A percentile compares a stretch with the other conserved stretches of the same genome.
Evolutionary conservation across 106 monocot species (phyloP).

Genomic region (Vanilla planifolia): DNA sequence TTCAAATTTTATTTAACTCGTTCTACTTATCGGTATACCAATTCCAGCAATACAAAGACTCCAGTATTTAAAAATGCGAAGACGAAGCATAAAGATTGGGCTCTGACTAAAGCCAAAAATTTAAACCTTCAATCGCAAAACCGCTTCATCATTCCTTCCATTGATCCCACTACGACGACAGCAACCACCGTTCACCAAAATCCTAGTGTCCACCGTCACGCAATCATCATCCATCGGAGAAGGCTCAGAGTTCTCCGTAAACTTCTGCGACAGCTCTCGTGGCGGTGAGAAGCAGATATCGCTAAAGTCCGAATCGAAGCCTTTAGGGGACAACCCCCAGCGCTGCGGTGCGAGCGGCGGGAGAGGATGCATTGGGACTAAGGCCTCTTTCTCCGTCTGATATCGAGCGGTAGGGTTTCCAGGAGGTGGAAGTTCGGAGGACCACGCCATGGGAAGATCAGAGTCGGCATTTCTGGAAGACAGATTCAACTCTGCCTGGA

Average conservation of each 20-base stretch:
- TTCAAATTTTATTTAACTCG: too few species aligned
- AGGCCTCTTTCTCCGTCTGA: not conserved
- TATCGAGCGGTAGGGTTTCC: not conserved
- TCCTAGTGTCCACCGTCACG: slow-evolving; percentile 5
- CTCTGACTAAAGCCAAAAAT: not conserved
- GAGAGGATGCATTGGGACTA: not conserved
- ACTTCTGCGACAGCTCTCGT: slow-evolving; percentile 46
- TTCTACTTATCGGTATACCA: not conserved
- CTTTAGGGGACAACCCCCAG: not conserved
- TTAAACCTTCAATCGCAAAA: slow-evolving; percentile 49
- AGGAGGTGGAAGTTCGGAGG: slow-evolving; percentile 2
- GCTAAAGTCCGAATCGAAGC: not conserved
- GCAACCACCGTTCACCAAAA: not conserved
- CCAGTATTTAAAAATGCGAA: too few species aligned
- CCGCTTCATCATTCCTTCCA: slow-evolving; percentile 26
- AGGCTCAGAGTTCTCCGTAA: not conserved
- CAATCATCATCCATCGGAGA: slow-evolving; percentile 1
- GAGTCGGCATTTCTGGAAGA: slow-evolving; percentile 25
- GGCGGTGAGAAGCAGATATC: slow-evolving; percentile 43
- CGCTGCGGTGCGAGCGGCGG: not conserved
- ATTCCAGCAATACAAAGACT: not conserved
- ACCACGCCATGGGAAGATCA: not conserved
- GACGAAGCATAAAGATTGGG: too few species aligned
- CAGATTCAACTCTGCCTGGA: slow-evolving; percentile 31
- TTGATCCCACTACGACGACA: not conserved